Percentiles rank a stretch among this genome's conserved stretches.
phyloP scores from a whole-genome alignment of 176 grass and related monocot genomes.

The Themeda triandra region DNA sequence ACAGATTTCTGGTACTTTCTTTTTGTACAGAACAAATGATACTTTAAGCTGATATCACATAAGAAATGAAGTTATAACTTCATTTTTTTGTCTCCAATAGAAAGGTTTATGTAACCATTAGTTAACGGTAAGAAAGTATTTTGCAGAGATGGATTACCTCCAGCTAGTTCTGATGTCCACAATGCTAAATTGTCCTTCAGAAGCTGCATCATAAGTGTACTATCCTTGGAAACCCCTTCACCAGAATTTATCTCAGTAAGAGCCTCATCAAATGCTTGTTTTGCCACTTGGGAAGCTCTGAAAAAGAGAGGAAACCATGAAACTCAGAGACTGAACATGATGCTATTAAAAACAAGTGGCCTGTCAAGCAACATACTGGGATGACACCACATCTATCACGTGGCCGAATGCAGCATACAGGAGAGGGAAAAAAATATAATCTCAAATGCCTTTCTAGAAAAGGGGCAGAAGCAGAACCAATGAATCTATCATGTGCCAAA shows the following conservation, averaged over 20 bases:
- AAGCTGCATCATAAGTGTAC: slow-evolving; percentile 65
- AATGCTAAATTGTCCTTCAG: slow-evolving; percentile 68
- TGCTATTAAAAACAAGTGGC: neutral
- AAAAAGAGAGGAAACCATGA: slow-evolving; percentile 2
- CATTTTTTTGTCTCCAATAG: neutral
- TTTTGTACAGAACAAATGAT: neutral
- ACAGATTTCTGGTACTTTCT: neutral
- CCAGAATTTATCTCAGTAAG: slow-evolving; percentile 51
- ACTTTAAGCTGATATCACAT: neutral
- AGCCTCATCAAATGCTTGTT: slow-evolving; percentile 82
- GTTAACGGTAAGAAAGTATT: neutral
- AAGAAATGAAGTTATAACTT: neutral
- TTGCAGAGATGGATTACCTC: slow-evolving; percentile 14
- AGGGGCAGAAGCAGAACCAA: neutral
- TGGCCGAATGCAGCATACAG: neutral
- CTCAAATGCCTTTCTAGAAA: neutral
- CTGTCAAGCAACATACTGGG: neutral
- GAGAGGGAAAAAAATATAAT: neutral
- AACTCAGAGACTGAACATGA: neutral
- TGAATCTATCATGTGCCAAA: neutral
- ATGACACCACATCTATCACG: slow-evolving; percentile 1
- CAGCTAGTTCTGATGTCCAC: slow-evolving; percentile 50
- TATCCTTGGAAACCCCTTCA: slow-evolving; percentile 55
- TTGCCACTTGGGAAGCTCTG: slow-evolving; percentile 73
- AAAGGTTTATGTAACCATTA: neutral